Evolutionary conservation across 2,329 filamentous ascomycete genomes (phyloP), one percentile per base, ranked within the genome.

Genomic region (Escovopsis sp.): DNA sequence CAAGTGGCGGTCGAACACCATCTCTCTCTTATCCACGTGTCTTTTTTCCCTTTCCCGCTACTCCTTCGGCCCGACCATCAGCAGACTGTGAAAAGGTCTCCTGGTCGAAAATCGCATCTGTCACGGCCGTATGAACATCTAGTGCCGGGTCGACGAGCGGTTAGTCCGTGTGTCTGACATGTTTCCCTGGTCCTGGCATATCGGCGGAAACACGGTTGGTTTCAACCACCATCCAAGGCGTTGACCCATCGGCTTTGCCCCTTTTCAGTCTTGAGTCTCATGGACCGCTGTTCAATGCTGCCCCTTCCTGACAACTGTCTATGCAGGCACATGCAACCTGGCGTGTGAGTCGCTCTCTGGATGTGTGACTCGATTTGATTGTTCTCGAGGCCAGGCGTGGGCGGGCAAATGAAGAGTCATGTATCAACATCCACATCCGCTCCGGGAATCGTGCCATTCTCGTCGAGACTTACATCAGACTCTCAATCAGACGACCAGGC

Each of bases 1-100:
- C 23, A 23, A 23, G 23, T 23, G 23, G 23, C 23, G 23, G 23
- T 23, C 23, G 23, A 23, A 23, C 6, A 4, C 23, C 23, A 23
- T 23, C 34, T 36, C 6, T 18, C 19, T 4, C 34, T 36, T 18
- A 36, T 39, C 38, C 44, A 46, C 44, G 44, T 46, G 44, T 41
- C 15, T 39, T 23, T 6, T 6, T 6, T 4, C 6, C 4, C 23
- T 23, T 6, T 23, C 44, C 30, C 44, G 42, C 36, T 33, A 40
- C 44, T 18, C 44, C 44, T 44, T 46, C 44, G 44, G 44, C 42
- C 44, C 44, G 33, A 44, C 44, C 38, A 36, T 44, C 44, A 46
- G 44, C 41, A 44, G 44, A 43, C 38, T 23, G 35, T 33, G 30
- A 26, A 19, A 38, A 46, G 23, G 42, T 43, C 39, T 44, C 39